Evolutionary conservation across 2,329 filamentous ascomycete species (phyloP).

Genomic region (Hirsutella rhossiliensis): DNA sequence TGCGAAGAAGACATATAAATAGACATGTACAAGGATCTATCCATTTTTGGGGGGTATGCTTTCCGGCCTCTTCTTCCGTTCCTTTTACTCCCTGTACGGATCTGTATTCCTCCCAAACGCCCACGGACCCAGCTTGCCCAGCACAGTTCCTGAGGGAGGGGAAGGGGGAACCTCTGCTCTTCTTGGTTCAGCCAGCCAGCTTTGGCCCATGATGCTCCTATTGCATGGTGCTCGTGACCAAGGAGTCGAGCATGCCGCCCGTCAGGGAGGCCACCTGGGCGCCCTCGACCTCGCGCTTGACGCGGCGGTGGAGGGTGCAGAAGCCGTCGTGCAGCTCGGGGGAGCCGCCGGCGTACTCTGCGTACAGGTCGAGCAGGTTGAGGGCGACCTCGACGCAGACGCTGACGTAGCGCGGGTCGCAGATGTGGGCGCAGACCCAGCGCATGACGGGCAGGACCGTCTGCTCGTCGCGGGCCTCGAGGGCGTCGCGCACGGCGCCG

Average conservation of each 20-base stretch:
- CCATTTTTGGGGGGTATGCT: too few relatives aligned
- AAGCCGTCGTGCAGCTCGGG: slow-evolving; percentile 61
- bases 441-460: slow-evolving; percentile 70
- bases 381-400: slow-evolving; percentile 76
- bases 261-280: slow-evolving; percentile 75
- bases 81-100: too few relatives aligned
- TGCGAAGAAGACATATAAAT: too few relatives aligned
- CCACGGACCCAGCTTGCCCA: too few relatives aligned
- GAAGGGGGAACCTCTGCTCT: too few relatives aligned
- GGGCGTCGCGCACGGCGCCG: slow-evolving; percentile 67
- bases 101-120: too few relatives aligned
- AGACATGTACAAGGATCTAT: too few relatives aligned
- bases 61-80: too few relatives aligned
- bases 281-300: slow-evolving; percentile 67
- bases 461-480: slow-evolving; percentile 70
- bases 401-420: slow-evolving; percentile 68
- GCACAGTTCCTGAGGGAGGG: too few relatives aligned
- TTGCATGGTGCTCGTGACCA: slow-evolving; percentile 25
- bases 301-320: slow-evolving; percentile 54
- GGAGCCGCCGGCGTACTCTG: slow-evolving; percentile 63
- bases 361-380: slow-evolving; percentile 77
- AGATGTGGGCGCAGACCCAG: slow-evolving; percentile 73
- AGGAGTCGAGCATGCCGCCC: slow-evolving; percentile 72
- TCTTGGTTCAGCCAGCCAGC: too few relatives aligned
- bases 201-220: too few relatives aligned